phyloP scores from a whole-genome alignment of 2,329 filamentous ascomycete genomes.

The Paraphaeosphaeria minitans region DNA sequence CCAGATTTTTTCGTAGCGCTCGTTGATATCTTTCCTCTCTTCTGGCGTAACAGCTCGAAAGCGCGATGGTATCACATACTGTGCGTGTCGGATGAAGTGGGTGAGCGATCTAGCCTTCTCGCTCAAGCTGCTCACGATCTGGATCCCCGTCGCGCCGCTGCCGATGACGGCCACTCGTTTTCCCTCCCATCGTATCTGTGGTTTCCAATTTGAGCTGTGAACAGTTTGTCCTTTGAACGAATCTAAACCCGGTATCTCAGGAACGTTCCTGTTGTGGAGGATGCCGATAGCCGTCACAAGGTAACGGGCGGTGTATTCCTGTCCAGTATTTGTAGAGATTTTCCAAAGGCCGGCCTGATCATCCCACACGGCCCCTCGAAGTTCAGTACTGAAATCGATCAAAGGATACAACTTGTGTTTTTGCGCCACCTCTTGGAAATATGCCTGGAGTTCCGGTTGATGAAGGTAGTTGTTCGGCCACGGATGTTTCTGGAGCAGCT shows the following conservation, averaged over 20 bases:
- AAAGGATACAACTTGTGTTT: conserved; percentile 42
- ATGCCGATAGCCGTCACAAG: conserved; percentile 18
- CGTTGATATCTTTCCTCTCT: conserved; percentile 39
- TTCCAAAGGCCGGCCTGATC: conserved; percentile 37
- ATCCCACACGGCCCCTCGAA: conserved; percentile 43
- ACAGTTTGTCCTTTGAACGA: conserved; percentile 48
- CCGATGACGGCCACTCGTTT: conserved; percentile 65
- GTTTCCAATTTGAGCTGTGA: conserved; percentile 52
- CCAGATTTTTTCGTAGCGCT: conserved; percentile 43
- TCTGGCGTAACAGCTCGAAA: conserved; percentile 28
- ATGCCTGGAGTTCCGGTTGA: conserved; percentile 42
- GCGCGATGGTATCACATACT: conserved; percentile 61
- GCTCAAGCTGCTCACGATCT: conserved; percentile 47
- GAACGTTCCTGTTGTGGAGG: conserved; percentile 15
- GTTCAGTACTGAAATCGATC: conserved; percentile 50
- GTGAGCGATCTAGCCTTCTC: not conserved
- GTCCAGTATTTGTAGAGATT: conserved; percentile 28
- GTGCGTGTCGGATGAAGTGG: conserved; percentile 15
- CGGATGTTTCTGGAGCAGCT: conserved; percentile 40
- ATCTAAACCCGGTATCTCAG: conserved; percentile 45
- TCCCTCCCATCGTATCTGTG: conserved; percentile 53
- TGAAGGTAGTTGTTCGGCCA: conserved; percentile 47
- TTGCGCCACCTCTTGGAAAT: conserved; percentile 42
- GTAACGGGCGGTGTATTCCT: conserved; percentile 20
- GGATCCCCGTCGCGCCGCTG: conserved; percentile 64